These are phyloP conservation scores for Pilaira anomala DNA, from an alignment of 192 early-diverging fungal species.

Conservation along the genomic window DNA sequence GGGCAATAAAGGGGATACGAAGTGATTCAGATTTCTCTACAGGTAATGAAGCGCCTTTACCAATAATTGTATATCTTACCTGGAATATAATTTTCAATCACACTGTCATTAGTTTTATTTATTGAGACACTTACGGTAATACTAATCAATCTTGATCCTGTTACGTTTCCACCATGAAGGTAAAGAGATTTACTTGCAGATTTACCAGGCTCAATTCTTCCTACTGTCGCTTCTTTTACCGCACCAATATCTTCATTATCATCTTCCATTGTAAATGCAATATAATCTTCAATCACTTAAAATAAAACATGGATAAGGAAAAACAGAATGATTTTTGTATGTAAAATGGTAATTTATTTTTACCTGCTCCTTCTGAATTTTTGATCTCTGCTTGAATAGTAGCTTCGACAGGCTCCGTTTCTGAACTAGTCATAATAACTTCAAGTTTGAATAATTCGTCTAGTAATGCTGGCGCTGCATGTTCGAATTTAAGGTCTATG, in stretches of 20 bases:
- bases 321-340: not conserved
- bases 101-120: slow-evolving; percentile 13
- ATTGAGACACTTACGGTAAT: slow-evolving; percentile 32
- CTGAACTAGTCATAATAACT: slow-evolving; percentile 63
- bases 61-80: slow-evolving; percentile 40
- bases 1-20: slow-evolving; percentile 50
- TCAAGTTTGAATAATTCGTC: slow-evolving; percentile 63
- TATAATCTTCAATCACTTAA: slow-evolving; percentile 25
- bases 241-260: slow-evolving; percentile 20
- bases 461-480: slow-evolving; percentile 61
- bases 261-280: slow-evolving; percentile 12
- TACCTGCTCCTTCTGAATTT: slow-evolving; percentile 43
- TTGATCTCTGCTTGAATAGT: slow-evolving; percentile 60
- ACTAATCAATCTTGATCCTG: slow-evolving; percentile 29
- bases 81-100: slow-evolving; percentile 30
- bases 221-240: slow-evolving; percentile 35
- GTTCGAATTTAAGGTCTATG: slow-evolving; percentile 47
- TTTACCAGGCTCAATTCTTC: slow-evolving; percentile 39
- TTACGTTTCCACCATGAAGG: slow-evolving; percentile 24
- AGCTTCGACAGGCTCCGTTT: slow-evolving; percentile 55
- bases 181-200: slow-evolving; percentile 28
- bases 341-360: not conserved
- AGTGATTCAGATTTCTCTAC: slow-evolving; percentile 57
- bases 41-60: slow-evolving; percentile 34
- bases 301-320: too few relatives aligned